These are phyloP conservation scores for Colletotrichum paranaense DNA, from an alignment of 2,329 filamentous ascomycete species.

Conservation along the genomic window DNA sequence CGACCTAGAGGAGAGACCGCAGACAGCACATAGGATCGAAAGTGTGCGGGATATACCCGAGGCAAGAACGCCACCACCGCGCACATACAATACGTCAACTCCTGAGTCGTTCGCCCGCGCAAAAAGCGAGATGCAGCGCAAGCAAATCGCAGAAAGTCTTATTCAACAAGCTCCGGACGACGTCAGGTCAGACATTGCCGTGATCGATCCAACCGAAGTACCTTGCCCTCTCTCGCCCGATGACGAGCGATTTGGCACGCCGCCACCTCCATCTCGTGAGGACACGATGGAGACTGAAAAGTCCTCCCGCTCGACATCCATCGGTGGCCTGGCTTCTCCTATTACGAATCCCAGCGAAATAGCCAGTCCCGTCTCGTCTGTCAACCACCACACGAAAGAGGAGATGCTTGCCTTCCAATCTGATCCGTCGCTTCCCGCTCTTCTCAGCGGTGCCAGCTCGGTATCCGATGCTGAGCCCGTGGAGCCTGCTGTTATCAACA, in stretches of 20 bases:
- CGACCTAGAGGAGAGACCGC: constrained; percentile 57
- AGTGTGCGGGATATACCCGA: constrained; percentile 46
- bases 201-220: constrained; percentile 44
- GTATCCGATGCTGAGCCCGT: constrained; percentile 73
- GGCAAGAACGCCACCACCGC: constrained; percentile 47
- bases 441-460: constrained; percentile 73
- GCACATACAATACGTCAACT: constrained; percentile 50
- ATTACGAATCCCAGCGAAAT: constrained; percentile 67
- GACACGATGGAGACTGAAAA: constrained; percentile 57
- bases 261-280: constrained; percentile 49
- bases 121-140: constrained; percentile 46
- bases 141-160: constrained; percentile 46
- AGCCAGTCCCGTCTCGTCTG: constrained; percentile 58
- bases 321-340: constrained; percentile 60
- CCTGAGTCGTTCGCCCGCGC: constrained; percentile 53
- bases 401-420: constrained; percentile 67
- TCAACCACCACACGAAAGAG: constrained; percentile 53
- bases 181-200: constrained; percentile 25
- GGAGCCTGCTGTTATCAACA: constrained; percentile 57
- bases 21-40: constrained; percentile 58
- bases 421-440: constrained; percentile 71
- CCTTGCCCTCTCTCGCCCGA: constrained; percentile 60
- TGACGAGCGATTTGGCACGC: constrained; percentile 46
- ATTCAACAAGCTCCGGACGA: constrained; percentile 41
- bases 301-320: constrained; percentile 65